These are phyloP conservation scores for Diaporthe sp. DNA, from an alignment of 2,329 filamentous ascomycete species.

Conservation along the genomic window DNA sequence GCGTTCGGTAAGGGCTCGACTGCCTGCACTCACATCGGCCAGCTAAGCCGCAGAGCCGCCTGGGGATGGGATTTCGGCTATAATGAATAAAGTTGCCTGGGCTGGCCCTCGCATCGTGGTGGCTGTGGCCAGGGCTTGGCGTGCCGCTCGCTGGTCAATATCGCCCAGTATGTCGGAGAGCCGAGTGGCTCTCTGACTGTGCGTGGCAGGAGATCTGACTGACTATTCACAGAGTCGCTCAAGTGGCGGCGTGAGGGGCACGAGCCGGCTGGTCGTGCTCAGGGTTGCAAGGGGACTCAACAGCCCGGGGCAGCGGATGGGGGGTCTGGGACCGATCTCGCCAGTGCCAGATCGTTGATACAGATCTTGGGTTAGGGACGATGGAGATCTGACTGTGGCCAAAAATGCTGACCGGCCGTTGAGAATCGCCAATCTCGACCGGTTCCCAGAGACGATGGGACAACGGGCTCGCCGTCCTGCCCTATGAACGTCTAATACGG, in stretches of 20 bases:
- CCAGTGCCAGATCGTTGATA: not conserved
- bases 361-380: not conserved
- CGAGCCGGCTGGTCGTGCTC: not conserved
- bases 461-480: not conserved
- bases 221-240: not conserved
- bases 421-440: not conserved
- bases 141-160: not conserved
- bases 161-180: not conserved
- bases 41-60: not conserved
- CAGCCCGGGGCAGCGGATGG: not conserved
- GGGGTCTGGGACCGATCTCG: not conserved
- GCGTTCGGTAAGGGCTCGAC: not conserved
- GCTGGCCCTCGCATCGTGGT: not conserved
- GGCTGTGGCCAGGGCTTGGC: not conserved
- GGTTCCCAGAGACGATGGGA: too few relatives aligned
- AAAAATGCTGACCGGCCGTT: not conserved
- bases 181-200: not conserved
- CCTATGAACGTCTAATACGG: too few relatives aligned
- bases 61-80: not conserved
- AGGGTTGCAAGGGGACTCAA: not conserved
- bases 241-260: not conserved
- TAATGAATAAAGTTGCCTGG: not conserved
- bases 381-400: not conserved
- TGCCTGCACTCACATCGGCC: not conserved
- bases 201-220: not conserved